Conservation (phyloP, 139 green algal species). For the Coelastrella sp. region DNA sequence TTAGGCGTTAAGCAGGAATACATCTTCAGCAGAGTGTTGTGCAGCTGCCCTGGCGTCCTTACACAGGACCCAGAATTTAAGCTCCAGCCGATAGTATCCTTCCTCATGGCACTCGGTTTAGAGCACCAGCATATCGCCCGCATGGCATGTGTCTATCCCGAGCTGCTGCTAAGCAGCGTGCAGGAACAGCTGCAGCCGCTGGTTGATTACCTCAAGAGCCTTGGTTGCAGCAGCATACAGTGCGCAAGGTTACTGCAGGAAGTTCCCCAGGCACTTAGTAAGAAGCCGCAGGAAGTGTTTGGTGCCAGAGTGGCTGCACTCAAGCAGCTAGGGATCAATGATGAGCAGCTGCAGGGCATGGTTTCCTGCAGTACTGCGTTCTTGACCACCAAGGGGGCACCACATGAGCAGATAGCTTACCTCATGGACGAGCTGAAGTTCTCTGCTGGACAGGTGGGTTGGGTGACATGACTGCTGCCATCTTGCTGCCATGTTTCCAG, state of each 20-base stretch:
- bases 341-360: background rate
- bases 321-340: constrained; percentile 32
- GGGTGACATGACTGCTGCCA: background rate
- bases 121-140: constrained; percentile 48
- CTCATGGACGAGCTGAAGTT: constrained; percentile 30
- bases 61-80: constrained; percentile 48
- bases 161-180: constrained; percentile 53
- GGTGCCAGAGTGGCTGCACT: constrained; percentile 18
- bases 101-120: constrained; percentile 55
- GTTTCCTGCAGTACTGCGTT: constrained; percentile 18
- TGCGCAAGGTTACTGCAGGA: constrained; percentile 17
- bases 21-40: constrained; percentile 52
- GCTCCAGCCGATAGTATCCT: constrained; percentile 53
- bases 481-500: too few species aligned
- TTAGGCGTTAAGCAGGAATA: constrained; percentile 41
- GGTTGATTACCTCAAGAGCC: constrained; percentile 39
- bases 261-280: constrained; percentile 32
- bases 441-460: constrained; percentile 39
- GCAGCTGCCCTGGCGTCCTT: constrained; percentile 17
- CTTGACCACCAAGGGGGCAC: constrained; percentile 38
- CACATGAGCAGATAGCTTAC: constrained; percentile 47
- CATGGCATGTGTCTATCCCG: constrained; percentile 52
- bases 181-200: constrained; percentile 48
- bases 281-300: constrained; percentile 22
- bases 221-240: constrained; percentile 52